These are phyloP conservation scores for Exophiala sideris DNA, from an alignment of 2,329 filamentous ascomycete species.

Conservation along the genomic window DNA sequence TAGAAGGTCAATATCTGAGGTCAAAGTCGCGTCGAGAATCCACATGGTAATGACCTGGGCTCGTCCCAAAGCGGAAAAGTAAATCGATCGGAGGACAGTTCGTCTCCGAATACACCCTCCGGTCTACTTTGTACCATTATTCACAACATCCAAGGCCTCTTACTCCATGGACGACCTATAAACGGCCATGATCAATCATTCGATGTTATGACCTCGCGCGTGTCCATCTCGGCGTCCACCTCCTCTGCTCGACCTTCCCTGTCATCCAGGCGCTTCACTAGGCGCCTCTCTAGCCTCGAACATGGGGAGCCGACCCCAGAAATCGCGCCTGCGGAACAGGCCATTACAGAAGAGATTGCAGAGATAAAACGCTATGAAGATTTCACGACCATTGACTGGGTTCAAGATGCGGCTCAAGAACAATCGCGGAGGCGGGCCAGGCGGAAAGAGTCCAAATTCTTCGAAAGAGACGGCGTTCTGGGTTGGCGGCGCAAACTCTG, in stretches of 20 bases:
- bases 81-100: not conserved
- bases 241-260: constrained; percentile 54
- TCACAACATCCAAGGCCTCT: not conserved
- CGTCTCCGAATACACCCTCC: not conserved
- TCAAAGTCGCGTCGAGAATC: constrained; percentile 12
- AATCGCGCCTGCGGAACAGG: constrained; percentile 57
- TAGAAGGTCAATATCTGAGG: not conserved
- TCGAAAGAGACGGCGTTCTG: constrained; percentile 63
- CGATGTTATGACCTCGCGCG: constrained; percentile 51
- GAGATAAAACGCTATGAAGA: constrained; percentile 99
- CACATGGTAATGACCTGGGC: constrained; percentile 13
- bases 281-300: constrained; percentile 63
- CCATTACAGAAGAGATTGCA: constrained; percentile 90
- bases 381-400: constrained; percentile 96
- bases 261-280: constrained; percentile 46
- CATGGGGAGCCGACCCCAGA: constrained; percentile 55
- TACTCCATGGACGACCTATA: not conserved
- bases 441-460: constrained; percentile 68
- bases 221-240: constrained; percentile 48
- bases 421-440: constrained; percentile 75
- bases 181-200: constrained; percentile 20
- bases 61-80: constrained; percentile 26
- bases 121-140: too few species aligned
- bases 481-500: constrained; percentile 78
- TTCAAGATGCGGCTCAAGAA: constrained; percentile 92